phyloP scores from a whole-genome alignment of 2,329 filamentous ascomycete species.

The Fusarium sp. region DNA sequence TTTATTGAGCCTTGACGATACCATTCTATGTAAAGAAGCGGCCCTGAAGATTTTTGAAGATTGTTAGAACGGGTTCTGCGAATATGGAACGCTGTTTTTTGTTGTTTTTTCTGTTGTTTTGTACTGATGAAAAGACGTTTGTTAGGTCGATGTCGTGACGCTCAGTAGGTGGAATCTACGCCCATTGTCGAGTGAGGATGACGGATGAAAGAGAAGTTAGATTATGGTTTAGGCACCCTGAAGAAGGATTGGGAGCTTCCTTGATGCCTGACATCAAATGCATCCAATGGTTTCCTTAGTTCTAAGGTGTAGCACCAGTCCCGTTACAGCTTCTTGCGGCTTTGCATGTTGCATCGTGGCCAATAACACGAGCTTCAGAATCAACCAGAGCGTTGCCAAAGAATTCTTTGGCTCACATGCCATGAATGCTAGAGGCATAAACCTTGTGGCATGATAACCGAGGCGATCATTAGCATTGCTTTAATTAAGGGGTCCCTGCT shows the following conservation, averaged over 20 bases:
- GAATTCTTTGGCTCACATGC: neutral
- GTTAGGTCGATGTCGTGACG: neutral
- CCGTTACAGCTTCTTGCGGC: neutral
- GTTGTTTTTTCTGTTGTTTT: neutral
- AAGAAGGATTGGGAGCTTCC: neutral
- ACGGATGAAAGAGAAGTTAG: neutral
- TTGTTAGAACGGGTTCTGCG: no score
- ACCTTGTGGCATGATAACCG: neutral
- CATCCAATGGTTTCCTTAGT: neutral
- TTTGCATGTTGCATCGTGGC: neutral
- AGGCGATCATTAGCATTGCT: neutral
- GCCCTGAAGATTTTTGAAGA: neutral
- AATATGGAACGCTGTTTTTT: no score
- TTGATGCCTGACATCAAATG: neutral
- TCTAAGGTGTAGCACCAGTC: neutral
- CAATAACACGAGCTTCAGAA: neutral
- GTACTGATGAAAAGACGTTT: neutral
- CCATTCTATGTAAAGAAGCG: no score
- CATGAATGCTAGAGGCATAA: neutral
- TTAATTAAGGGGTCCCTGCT: neutral
- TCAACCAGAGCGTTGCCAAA: neutral
- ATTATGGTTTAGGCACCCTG: neutral
- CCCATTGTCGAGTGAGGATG: neutral
- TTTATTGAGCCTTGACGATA: neutral
- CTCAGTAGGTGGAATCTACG: neutral